Evolutionary conservation across 2,329 filamentous ascomycete genomes (phyloP).

Genomic region (Fusarium subtropicale): DNA sequence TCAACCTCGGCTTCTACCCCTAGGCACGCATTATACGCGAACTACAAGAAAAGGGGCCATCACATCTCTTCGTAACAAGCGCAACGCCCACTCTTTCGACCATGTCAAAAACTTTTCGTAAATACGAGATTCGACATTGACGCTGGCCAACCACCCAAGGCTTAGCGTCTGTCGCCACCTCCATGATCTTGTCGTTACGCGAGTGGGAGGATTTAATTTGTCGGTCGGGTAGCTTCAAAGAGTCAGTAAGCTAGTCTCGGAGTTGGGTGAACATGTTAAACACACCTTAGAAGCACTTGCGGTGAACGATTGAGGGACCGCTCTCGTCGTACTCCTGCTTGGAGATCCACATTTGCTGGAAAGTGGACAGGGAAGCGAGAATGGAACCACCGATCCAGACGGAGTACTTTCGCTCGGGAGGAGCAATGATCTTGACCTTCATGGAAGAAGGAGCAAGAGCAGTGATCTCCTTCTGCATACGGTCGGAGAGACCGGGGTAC

Average conservation of each 20-base stretch:
- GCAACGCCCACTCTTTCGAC: constrained; percentile 64
- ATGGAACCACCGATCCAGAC: constrained; percentile 99
- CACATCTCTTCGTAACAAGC: constrained; percentile 61
- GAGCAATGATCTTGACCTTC: constrained; percentile 99
- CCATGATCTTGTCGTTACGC: constrained; percentile 57
- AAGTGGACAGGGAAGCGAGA: constrained; percentile 98
- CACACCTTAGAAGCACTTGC: constrained; percentile 99
- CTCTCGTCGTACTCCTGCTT: constrained; percentile 99
- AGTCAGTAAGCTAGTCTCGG: constrained; percentile 38
- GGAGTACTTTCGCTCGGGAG: constrained; percentile 99
- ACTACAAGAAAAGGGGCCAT: constrained; percentile 63
- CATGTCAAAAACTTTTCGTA: constrained; percentile 68
- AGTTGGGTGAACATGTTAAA: not conserved
- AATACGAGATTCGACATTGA: constrained; percentile 65
- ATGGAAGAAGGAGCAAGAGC: constrained; percentile 98
- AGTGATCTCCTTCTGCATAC: constrained; percentile 99
- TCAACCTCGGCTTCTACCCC: constrained; percentile 67
- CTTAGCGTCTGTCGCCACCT: constrained; percentile 59
- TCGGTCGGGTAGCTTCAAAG: constrained; percentile 47
- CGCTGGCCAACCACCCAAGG: constrained; percentile 60
- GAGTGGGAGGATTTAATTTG: constrained; percentile 52
- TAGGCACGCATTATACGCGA: constrained; percentile 62
- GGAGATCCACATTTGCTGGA: constrained; percentile 99
- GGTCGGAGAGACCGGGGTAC: constrained; percentile 99
- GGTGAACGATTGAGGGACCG: constrained; percentile 98